A percentile compares a stretch with the other conserved stretches of the same genome.
Evolutionary conservation across 768 basidiomycete genomes (phyloP).

Genomic region (Tulasnella sp.): DNA sequence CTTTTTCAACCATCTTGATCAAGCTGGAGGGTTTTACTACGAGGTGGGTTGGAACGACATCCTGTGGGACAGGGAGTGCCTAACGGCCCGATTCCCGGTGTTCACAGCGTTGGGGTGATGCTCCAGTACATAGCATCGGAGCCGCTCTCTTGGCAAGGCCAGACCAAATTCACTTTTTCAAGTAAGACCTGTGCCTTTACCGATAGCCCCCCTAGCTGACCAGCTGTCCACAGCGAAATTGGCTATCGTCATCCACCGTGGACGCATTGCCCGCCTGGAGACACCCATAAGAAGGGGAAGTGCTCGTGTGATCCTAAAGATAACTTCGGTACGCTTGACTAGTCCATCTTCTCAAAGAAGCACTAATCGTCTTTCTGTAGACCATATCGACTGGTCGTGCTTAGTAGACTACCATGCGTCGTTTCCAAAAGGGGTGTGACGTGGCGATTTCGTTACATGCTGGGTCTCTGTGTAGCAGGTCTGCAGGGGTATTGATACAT

Average conservation of each 20-base stretch:
- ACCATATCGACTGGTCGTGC: conserved; percentile 70
- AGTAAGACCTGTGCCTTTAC: conserved; percentile 34
- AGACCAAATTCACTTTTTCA: conserved; percentile 93
- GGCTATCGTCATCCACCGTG: conserved; percentile 93
- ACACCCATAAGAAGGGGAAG: conserved; percentile 66
- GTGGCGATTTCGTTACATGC: background rate
- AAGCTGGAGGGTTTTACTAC: conserved; percentile 83
- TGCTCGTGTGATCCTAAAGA: conserved; percentile 79
- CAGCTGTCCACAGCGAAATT: conserved; percentile 51
- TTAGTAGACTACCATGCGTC: conserved; percentile 63
- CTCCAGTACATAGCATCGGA: conserved; percentile 86
- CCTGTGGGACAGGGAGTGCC: background rate
- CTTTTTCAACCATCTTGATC: conserved; percentile 82
- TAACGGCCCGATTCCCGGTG: background rate
- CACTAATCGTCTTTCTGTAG: conserved; percentile 26
- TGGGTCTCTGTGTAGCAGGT: background rate
- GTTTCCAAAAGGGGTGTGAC: background rate
- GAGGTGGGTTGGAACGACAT: conserved; percentile 49
- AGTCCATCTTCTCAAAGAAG: background rate
- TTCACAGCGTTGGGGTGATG: conserved; percentile 84
- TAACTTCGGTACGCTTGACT: conserved; percentile 56
- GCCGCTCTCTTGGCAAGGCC: conserved; percentile 84
- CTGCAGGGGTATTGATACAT: background rate
- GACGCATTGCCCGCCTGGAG: conserved; percentile 82
- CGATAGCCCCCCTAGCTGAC: background rate